Evolutionary conservation across 306 rosid genomes (phyloP).

Genomic region (Abrus precatorius): DNA sequence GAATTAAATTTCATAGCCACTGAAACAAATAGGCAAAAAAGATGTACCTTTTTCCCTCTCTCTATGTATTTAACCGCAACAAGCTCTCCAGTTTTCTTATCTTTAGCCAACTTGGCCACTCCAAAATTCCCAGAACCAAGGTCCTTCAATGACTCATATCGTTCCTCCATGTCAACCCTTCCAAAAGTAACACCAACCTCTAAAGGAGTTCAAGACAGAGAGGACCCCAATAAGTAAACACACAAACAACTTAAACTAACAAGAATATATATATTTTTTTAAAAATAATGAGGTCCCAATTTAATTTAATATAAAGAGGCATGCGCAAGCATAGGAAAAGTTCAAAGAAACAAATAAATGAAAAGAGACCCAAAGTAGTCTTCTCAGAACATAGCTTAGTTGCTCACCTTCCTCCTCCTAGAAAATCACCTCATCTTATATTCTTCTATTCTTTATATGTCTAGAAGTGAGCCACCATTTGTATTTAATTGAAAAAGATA

Average conservation of each 20-base stretch:
- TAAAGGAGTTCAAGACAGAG: not conserved
- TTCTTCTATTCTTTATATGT: not conserved
- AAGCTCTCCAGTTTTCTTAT: slow-evolving; percentile 84
- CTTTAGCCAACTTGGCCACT: slow-evolving; percentile 93
- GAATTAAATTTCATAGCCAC: not conserved
- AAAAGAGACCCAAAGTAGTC: not conserved
- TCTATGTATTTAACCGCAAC: slow-evolving; percentile 98
- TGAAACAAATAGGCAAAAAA: not conserved
- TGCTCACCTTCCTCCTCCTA: not conserved
- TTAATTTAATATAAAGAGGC: slow-evolving; percentile 25
- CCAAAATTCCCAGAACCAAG: slow-evolving; percentile 98
- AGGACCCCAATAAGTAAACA: slow-evolving; percentile 28
- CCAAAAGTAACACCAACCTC: slow-evolving; percentile 23
- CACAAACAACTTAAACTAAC: not conserved
- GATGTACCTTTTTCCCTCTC: slow-evolving; percentile 88
- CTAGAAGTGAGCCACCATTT: not conserved
- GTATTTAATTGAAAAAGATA: too few species aligned
- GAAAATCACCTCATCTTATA: not conserved
- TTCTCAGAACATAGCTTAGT: not conserved
- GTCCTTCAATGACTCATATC: slow-evolving; percentile 90
- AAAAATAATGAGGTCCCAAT: slow-evolving; percentile 8
- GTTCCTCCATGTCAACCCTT: slow-evolving; percentile 77
- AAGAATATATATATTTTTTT: not conserved
- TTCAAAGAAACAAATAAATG: slow-evolving; percentile 43
- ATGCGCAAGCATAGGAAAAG: slow-evolving; percentile 43